phyloP scores from a whole-genome alignment of 495 filamentous ascomycete species.

The Copromyces sp. region DNA sequence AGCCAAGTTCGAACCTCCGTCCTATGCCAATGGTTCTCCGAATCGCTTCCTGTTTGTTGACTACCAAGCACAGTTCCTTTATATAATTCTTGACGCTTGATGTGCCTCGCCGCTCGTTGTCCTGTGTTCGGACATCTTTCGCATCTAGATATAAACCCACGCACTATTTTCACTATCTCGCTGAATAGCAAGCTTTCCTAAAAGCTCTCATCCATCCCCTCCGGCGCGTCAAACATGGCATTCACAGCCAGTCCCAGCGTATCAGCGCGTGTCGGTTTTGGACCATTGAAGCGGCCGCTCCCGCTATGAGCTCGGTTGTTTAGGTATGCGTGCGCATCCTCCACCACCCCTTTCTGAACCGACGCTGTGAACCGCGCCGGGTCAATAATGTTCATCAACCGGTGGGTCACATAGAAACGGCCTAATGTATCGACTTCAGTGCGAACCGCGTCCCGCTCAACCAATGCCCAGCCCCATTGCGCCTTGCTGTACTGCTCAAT shows the following conservation, averaged over 20 bases:
- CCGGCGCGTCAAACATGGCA: constrained; percentile 9
- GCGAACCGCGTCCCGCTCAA: constrained; percentile 12
- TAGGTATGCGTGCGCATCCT: constrained; percentile 27
- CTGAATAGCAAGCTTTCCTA: neutral
- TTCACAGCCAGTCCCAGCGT: constrained; percentile 14
- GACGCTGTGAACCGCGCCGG: constrained; percentile 13
- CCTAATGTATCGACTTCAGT: constrained; percentile 23
- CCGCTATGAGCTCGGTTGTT: constrained; percentile 31
- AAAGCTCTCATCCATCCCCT: constrained; percentile 18
- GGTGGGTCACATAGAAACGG: constrained; percentile 34
- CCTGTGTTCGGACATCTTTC: neutral
- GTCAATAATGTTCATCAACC: constrained; percentile 26
- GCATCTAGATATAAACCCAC: neutral
- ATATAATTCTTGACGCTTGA: neutral
- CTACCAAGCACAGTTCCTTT: neutral
- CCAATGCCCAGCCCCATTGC: constrained; percentile 23
- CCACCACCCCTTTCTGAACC: constrained; percentile 15
- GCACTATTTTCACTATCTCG: neutral
- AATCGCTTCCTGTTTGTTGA: neutral
- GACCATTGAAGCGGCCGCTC: neutral
- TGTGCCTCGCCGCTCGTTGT: neutral
- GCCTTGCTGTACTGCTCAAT: constrained; percentile 16
- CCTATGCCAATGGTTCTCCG: neutral
- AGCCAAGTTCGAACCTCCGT: neutral
- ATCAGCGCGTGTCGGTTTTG: constrained; percentile 4